Conservation (phyloP, 2,329 filamentous ascomycete genomes). For the Arthrinium puccinioides region DNA sequence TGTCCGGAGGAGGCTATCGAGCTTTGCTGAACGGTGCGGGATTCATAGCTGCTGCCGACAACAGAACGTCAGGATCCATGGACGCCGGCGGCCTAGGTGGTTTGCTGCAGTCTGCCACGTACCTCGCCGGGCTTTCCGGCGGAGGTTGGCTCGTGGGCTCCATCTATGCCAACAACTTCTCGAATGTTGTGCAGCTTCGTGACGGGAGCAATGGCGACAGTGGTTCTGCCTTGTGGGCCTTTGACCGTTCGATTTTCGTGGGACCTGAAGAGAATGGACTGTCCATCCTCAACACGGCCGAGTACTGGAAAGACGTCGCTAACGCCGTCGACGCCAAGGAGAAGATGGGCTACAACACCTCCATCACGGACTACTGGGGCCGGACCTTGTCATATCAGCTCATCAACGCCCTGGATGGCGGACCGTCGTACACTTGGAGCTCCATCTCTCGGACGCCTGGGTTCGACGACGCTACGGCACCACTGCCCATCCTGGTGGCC, state of each 20-base stretch:
- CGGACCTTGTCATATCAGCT: conserved; percentile 65
- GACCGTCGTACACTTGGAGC: conserved; percentile 65
- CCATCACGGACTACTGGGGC: conserved; percentile 69
- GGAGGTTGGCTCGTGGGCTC: conserved; percentile 72
- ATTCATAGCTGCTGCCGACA: conserved; percentile 61
- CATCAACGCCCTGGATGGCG: conserved; percentile 59
- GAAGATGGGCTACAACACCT: conserved; percentile 55
- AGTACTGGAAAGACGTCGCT: conserved; percentile 55
- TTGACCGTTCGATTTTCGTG: conserved; percentile 27
- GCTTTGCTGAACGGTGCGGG: conserved; percentile 66
- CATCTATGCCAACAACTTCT: conserved; percentile 70
- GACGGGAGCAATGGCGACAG: conserved; percentile 16
- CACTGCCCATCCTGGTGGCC: conserved; percentile 67
- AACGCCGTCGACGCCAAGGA: conserved; percentile 53
- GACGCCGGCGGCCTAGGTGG: conserved; percentile 56
- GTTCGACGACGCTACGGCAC: conserved; percentile 58
- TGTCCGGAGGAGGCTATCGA: conserved; percentile 66
- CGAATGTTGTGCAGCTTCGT: conserved; percentile 40
- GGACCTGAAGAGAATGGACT: conserved; percentile 22
- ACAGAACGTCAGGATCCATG: conserved; percentile 53
- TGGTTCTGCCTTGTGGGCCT: conserved; percentile 27
- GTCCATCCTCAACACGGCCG: conserved; percentile 18
- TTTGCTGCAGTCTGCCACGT: conserved; percentile 62
- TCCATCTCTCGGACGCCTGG: conserved; percentile 57
- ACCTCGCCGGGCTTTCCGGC: conserved; percentile 66